These are phyloP conservation scores for Huntiella savannae DNA, from an alignment of 2,329 filamentous ascomycete genomes.

Conservation along the genomic window DNA sequence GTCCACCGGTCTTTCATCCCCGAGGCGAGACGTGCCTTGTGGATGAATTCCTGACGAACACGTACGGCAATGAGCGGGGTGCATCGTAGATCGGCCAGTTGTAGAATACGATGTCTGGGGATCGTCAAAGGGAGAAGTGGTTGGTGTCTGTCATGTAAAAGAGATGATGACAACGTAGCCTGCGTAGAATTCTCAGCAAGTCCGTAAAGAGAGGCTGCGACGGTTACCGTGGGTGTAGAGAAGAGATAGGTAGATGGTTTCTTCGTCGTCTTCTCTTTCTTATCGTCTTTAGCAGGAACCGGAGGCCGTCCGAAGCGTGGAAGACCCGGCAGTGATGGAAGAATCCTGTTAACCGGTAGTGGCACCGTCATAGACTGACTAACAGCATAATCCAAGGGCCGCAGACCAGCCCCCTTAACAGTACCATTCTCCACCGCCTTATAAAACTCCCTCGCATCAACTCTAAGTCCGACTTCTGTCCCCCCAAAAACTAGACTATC, in stretches of 20 bases:
- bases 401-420: slow-evolving; percentile 11
- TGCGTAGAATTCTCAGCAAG: slow-evolving; percentile 18
- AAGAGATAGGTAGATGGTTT: slow-evolving; percentile 12
- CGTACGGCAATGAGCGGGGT: slow-evolving; percentile 21
- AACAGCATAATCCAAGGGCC: slow-evolving; percentile 22
- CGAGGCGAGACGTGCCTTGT: slow-evolving; percentile 3
- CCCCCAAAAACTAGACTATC: slow-evolving; percentile 13
- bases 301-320: background rate
- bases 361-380: slow-evolving; percentile 21
- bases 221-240: slow-evolving; percentile 19
- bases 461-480: slow-evolving; percentile 20
- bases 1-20: slow-evolving; percentile 9
- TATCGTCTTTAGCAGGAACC: background rate
- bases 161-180: slow-evolving; percentile 16
- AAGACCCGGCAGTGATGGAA: slow-evolving; percentile 13
- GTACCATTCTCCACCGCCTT: background rate
- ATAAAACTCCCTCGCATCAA: slow-evolving; percentile 15
- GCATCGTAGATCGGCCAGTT: slow-evolving; percentile 21
- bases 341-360: slow-evolving; percentile 17
- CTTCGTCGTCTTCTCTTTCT: slow-evolving; percentile 7
- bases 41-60: slow-evolving; percentile 23
- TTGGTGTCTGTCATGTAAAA: slow-evolving; percentile 22
- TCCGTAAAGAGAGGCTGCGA: slow-evolving; percentile 24
- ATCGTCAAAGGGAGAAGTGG: slow-evolving; percentile 21
- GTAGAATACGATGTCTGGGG: slow-evolving; percentile 19